phyloP scores from a whole-genome alignment of 176 grass and related monocot species.

The Oryza officinalis region DNA sequence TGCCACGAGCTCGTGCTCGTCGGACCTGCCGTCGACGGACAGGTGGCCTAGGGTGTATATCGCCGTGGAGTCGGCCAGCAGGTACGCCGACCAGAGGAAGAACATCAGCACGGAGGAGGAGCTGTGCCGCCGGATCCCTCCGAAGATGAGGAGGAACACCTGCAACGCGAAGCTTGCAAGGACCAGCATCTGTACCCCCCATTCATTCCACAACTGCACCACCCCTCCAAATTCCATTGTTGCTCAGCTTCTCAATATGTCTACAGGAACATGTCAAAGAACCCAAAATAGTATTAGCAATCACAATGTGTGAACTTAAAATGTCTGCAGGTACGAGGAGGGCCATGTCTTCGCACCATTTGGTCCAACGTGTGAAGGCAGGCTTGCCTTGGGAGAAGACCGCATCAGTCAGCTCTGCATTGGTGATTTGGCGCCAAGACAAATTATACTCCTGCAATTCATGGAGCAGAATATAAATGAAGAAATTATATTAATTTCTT shows the following conservation, averaged over 20 bases:
- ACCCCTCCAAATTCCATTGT: background rate
- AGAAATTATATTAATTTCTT: too few relatives aligned
- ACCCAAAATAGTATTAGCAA: background rate
- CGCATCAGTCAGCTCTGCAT: too few relatives aligned
- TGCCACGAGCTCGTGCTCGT: background rate
- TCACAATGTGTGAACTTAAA: too few relatives aligned
- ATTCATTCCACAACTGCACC: background rate
- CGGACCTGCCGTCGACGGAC: background rate
- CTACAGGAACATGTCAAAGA: background rate
- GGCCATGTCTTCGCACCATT: too few relatives aligned
- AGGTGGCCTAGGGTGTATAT: slow-evolving; percentile 26
- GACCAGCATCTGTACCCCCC: background rate
- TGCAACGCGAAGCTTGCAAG: background rate
- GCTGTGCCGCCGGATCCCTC: background rate
- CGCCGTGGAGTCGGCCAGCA: slow-evolving; percentile 29
- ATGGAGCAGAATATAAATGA: too few relatives aligned
- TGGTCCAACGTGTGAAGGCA: too few relatives aligned
- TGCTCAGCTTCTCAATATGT: background rate
- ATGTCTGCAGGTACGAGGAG: too few relatives aligned
- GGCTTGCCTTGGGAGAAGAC: too few relatives aligned
- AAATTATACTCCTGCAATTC: too few relatives aligned
- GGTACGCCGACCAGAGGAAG: slow-evolving; percentile 32
- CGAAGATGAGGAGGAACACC: background rate
- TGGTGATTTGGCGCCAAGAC: too few relatives aligned
- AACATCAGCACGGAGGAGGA: background rate